Base-by-base conservation (phyloP, 1,284 basidiomycete genomes). In the Pascua sp. region DNA sequence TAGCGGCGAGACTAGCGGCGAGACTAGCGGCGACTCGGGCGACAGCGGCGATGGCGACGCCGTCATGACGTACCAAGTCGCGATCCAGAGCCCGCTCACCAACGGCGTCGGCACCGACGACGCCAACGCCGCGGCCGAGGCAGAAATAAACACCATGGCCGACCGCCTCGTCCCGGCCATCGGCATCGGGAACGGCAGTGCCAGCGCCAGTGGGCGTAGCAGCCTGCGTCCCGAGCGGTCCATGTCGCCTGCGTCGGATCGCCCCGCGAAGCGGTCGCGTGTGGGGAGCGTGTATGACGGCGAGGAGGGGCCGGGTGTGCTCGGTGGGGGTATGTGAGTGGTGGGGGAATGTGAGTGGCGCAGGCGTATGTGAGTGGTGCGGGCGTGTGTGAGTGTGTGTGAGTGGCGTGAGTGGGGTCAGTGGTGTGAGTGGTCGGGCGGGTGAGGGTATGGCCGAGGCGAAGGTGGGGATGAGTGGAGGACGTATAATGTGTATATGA, bases 211-310 rank as follows among this genome's bases (percentile, higher is more conserved):
- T 16, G 41, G 37, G 16, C 32, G 38, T 11, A 49, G 38, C 11
- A 37, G 38, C 3, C 17, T 18, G 16, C 47, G 18, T 16, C 38
- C 47, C 38, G 47, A 49, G 38, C 42, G 53, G 40, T 39, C 42
- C 7, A 32, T 37, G 13, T 42, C 53, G 42, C 53, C 49, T 5
- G 12, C 43, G 40, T 58, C 57, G 13, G 52, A 49, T 40, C 49
- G 57, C 4, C 57, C 57, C 10, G 24, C 47, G 1, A 59, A 59
- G 43, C 53, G 57, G 11, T 55, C 53, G 9, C 49, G 57, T 13
- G 38, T 59, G 37, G 53, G 57, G 4, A 59, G 49, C 45, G 42
- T 42, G 12, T 15, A 16, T 10, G 37, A 40, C n/a, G 47, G 32
- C n/a, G 51, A 16, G 40, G 16, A 15, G 42, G 24, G n/a, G n/a